A percentile compares a stretch with the other conserved stretches of the same genome.
phyloP scores from a whole-genome alignment of 176 grass and related monocot species.

The Saccharum officinarum region DNA sequence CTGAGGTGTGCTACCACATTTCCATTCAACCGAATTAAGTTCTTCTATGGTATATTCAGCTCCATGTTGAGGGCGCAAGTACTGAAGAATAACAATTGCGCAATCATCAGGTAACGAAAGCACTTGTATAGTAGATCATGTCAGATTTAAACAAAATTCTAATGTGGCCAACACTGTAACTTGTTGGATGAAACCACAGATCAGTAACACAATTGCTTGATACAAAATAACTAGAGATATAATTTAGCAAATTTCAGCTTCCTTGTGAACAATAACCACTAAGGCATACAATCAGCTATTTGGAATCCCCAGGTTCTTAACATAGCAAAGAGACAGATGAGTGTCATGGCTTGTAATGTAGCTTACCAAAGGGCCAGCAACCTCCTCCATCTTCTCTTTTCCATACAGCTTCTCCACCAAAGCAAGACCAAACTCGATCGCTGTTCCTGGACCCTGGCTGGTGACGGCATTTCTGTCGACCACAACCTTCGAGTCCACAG shows the following conservation, averaged over 20 bases:
- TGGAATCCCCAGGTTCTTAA: not conserved
- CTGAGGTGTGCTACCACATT: conserved; percentile 71
- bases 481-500: conserved; percentile 55
- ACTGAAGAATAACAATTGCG: conserved; percentile 24
- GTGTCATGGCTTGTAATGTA: not conserved
- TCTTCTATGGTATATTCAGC: conserved; percentile 68
- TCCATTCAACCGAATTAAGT: conserved; percentile 63
- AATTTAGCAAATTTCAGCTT: not conserved
- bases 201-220: not conserved
- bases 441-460: conserved; percentile 64
- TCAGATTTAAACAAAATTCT: not conserved
- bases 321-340: not conserved
- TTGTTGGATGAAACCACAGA: not conserved
- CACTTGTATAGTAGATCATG: not conserved
- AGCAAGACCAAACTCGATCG: conserved; percentile 62
- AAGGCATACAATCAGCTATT: not conserved
- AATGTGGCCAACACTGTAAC: not conserved
- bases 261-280: not conserved
- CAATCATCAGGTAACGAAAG: not conserved
- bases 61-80: conserved; percentile 61
- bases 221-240: not conserved
- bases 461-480: conserved; percentile 63
- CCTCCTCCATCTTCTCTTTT: conserved; percentile 66
- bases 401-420: conserved; percentile 63
- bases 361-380: conserved; percentile 68